Evolutionary conservation across 2,329 filamentous ascomycete genomes (phyloP).

Genomic region (Cladosporium sp.): DNA sequence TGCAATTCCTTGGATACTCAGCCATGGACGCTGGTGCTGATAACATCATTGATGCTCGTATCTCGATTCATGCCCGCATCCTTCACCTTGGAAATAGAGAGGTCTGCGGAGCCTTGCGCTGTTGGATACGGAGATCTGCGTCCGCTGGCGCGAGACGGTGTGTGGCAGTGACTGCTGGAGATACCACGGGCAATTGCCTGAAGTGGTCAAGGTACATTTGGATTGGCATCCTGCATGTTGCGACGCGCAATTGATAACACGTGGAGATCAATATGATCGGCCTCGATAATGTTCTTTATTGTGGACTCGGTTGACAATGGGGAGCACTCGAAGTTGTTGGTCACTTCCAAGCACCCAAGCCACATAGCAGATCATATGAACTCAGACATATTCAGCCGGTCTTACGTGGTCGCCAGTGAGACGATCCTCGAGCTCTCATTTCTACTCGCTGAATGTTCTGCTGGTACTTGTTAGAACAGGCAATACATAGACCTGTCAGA

Average conservation of each 20-base stretch:
- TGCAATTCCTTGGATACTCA: not conserved
- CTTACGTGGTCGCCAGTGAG: not conserved
- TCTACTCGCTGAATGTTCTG: not conserved
- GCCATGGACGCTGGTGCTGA: not conserved
- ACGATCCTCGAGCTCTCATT: not conserved
- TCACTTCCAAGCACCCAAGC: no score
- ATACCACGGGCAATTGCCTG: not conserved
- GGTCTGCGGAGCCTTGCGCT: constrained; percentile 5
- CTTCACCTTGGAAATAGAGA: not conserved
- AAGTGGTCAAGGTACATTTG: not conserved
- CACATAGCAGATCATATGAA: no score
- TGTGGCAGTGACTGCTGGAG: constrained; percentile 2
- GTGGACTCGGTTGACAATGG: not conserved
- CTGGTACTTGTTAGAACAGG: not conserved
- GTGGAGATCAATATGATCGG: not conserved
- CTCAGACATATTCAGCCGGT: no score
- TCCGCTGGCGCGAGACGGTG: constrained; percentile 1
- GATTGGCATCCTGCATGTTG: not conserved
- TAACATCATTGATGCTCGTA: constrained; percentile 4
- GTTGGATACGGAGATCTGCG: constrained; percentile 11
- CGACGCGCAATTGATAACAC: not conserved
- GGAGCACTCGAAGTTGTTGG: no score
- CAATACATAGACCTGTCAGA: not conserved
- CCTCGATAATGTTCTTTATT: not conserved
- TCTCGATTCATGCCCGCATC: not conserved